Evolutionary conservation across 768 basidiomycete genomes (phyloP).

Genomic region (Suillus subalutaceus): DNA sequence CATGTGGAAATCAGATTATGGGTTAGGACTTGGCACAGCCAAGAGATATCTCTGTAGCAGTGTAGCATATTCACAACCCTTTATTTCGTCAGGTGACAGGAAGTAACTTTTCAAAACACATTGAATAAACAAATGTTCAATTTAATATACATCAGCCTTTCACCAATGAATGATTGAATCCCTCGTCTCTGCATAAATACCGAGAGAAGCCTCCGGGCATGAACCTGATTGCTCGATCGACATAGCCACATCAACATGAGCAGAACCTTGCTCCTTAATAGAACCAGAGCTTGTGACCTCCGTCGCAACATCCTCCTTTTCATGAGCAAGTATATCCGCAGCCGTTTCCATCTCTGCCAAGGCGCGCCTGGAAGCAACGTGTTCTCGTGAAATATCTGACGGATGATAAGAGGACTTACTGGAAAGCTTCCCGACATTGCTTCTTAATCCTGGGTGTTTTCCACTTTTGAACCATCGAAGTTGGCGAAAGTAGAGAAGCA

Average conservation of each 20-base stretch:
- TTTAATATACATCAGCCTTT: not conserved
- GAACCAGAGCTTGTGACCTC: conserved; percentile 8
- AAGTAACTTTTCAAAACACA: not conserved
- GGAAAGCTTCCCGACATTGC: conserved; percentile 63
- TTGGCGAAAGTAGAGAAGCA: conserved; percentile 55
- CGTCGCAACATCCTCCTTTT: conserved; percentile 12
- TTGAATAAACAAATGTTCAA: not conserved
- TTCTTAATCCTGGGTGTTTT: conserved; percentile 52
- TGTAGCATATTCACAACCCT: not conserved
- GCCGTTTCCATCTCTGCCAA: conserved; percentile 51
- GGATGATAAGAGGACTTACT: conserved; percentile 42
- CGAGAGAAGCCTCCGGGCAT: not conserved
- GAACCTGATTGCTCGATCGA: not conserved
- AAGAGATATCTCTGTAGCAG: not conserved
- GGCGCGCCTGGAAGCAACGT: conserved; percentile 37
- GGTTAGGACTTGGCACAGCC: not conserved
- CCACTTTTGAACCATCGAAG: conserved; percentile 61
- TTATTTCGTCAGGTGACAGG: not conserved
- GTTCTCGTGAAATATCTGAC: not conserved
- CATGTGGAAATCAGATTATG: not conserved
- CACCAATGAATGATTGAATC: not conserved
- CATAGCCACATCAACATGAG: not conserved
- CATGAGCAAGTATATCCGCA: conserved; percentile 19
- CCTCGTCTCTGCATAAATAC: not conserved
- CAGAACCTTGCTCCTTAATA: not conserved